A percentile compares a stretch with the other conserved stretches of the same genome.
These are phyloP conservation scores for Arxiozyma telluris DNA, from an alignment of 1,139 yeast species.

Conservation along the genomic window DNA sequence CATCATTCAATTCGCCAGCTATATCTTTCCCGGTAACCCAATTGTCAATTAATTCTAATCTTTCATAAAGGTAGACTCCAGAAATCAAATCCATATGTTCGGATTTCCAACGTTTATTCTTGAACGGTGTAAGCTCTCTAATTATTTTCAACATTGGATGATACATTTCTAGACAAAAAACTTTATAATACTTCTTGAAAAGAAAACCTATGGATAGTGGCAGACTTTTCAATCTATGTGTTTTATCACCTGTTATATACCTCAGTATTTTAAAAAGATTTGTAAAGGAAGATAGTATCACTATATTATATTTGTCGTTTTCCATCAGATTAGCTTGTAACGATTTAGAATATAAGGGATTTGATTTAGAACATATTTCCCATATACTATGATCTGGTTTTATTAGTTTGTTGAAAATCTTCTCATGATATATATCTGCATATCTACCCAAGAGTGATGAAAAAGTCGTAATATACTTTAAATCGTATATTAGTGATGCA, in stretches of 20 bases:
- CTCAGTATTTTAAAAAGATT: constrained; percentile 20
- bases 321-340: background rate
- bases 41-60: constrained; percentile 64
- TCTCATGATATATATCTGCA: constrained; percentile 32
- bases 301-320: constrained; percentile 21
- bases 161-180: constrained; percentile 57
- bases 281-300: constrained; percentile 29
- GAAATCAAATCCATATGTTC: constrained; percentile 91
- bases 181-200: constrained; percentile 25
- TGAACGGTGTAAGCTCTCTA: constrained; percentile 78
- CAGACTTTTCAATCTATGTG: constrained; percentile 29
- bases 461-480: constrained; percentile 46
- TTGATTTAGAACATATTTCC: constrained; percentile 24
- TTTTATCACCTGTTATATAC: constrained; percentile 26
- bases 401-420: constrained; percentile 35
- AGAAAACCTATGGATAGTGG: constrained; percentile 28
- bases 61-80: constrained; percentile 69
- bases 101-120: constrained; percentile 91
- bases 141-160: constrained; percentile 62
- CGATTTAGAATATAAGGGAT: constrained; percentile 10
- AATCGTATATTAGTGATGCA: constrained; percentile 64
- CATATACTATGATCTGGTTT: constrained; percentile 43
- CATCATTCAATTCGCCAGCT: constrained; percentile 64
- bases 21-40: constrained; percentile 87
- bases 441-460: constrained; percentile 32